Evolutionary conservation across 2,329 filamentous ascomycete species (phyloP), one percentile per base, ranked within the genome.

Genomic region (Diaporthe aspalathi): DNA sequence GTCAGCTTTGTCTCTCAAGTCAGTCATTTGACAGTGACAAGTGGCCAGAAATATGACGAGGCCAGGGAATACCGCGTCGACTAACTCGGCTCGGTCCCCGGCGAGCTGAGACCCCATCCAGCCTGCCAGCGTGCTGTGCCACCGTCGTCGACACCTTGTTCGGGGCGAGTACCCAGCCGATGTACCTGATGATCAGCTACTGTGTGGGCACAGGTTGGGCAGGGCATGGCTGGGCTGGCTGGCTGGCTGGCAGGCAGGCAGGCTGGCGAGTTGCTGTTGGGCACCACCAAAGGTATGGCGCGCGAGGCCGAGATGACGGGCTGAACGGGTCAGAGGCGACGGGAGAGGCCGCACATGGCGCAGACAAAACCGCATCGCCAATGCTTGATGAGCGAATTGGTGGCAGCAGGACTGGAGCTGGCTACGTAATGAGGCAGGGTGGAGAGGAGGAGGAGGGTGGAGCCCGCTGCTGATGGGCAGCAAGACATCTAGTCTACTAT

Each of bases 381-480:
- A 35, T 49, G 20, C 20, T 43, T 3, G 40, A 47, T 49, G 43
- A 35, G 60, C 45, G 43, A 38, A 65, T 50, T 38, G 60, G n/a
- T 65, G 11, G 43, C 60, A 65, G 12, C 45, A 50, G 43, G 45
- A 65, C 56, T 50, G 60, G 60, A 27, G 60, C 60, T 50, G 60
- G 60, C 60, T 65, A 65, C 60, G 60, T 65, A 65, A 65, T 45
- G 29, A 29, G 60, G 29, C 60, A 50, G 29, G 45, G 60, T 49
- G 57, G 20, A 17, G n/a, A 17, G 11, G 6, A 12, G 9, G 35
- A 38, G 35, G 8, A 12, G 20, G 16, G 57, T 63, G 60, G 60
- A 20, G 29, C 60, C 60, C n/a, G 38, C n/a, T n/a, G n/a, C n/a
- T n/a, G 43, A 65, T 22, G 45, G 12, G 27, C 60, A 49, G 43